Evolutionary conservation across 805 yeast species (phyloP).

Genomic region (Yarrowia yakushimensis): DNA sequence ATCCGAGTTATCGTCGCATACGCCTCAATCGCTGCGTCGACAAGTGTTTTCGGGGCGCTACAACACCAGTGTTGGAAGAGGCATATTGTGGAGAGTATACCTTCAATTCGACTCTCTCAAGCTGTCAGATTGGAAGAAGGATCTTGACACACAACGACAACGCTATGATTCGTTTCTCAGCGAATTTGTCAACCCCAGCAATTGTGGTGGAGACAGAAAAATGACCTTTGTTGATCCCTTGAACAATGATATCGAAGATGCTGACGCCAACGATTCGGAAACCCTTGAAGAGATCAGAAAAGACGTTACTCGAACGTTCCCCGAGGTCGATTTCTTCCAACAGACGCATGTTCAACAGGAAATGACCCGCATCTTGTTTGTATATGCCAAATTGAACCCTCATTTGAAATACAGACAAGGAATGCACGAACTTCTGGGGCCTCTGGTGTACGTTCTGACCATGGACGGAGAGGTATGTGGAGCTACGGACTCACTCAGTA

Average conservation of each 20-base stretch:
- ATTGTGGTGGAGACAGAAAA: background rate
- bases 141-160: background rate
- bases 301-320: slow-evolving; percentile 39
- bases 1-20: background rate
- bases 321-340: slow-evolving; percentile 37
- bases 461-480: slow-evolving; percentile 7
- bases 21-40: slow-evolving; percentile 6
- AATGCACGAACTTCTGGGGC: slow-evolving; percentile 52
- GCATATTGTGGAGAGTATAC: slow-evolving; percentile 12
- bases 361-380: slow-evolving; percentile 45
- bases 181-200: slow-evolving; percentile 17
- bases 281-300: slow-evolving; percentile 32
- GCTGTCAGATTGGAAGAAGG: slow-evolving; percentile 6
- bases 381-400: slow-evolving; percentile 48
- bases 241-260: background rate
- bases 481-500: background rate
- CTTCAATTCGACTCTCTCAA: slow-evolving; percentile 17
- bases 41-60: slow-evolving; percentile 13
- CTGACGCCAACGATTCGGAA: slow-evolving; percentile 23
- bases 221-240: slow-evolving; percentile 22
- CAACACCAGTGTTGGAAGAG: slow-evolving; percentile 5
- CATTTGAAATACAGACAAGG: slow-evolving; percentile 53
- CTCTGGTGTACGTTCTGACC: slow-evolving; percentile 38
- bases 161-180: slow-evolving; percentile 7
- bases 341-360: slow-evolving; percentile 29